phyloP scores from a whole-genome alignment of 768 basidiomycete genomes.

The Tulasnella sp. region DNA sequence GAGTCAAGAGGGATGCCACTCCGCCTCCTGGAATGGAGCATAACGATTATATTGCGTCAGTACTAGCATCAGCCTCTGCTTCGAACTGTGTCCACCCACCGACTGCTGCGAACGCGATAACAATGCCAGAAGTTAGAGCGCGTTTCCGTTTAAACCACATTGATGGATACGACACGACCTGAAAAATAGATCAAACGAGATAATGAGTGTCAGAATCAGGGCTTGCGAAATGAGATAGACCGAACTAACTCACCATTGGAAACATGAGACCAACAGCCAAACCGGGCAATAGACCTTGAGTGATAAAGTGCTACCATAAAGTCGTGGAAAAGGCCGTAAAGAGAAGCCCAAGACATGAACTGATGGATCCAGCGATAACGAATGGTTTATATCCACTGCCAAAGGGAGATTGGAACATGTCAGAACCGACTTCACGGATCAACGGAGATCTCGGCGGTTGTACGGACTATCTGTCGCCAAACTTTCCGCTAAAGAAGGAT shows the following conservation, averaged over 20 bases:
- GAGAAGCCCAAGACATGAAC: background rate
- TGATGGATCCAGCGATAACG: background rate
- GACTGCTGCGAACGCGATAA: background rate
- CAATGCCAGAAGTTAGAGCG: background rate
- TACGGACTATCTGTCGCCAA: constrained; percentile 6
- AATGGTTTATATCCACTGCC: constrained; percentile 4
- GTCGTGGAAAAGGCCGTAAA: background rate
- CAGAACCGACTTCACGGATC: background rate
- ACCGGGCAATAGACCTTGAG: constrained; percentile 6
- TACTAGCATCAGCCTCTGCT: background rate
- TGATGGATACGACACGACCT: constrained; percentile 1
- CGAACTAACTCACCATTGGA: background rate
- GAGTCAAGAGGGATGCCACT: constrained; percentile 19
- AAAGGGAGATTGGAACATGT: background rate
- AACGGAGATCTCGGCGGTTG: background rate
- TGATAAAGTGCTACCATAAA: constrained; percentile 6
- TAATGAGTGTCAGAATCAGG: background rate
- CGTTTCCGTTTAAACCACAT: constrained; percentile 4
- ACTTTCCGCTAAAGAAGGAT: constrained; percentile 3
- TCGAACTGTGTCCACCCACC: background rate
- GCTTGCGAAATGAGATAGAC: no score
- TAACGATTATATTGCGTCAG: no score
- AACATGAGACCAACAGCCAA: background rate
- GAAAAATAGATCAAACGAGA: background rate
- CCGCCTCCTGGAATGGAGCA: constrained; percentile 8